Evolutionary conservation across 148 eudicot species (phyloP), one percentile per base, ranked within the genome.

Genomic region (Oxyria digyna): DNA sequence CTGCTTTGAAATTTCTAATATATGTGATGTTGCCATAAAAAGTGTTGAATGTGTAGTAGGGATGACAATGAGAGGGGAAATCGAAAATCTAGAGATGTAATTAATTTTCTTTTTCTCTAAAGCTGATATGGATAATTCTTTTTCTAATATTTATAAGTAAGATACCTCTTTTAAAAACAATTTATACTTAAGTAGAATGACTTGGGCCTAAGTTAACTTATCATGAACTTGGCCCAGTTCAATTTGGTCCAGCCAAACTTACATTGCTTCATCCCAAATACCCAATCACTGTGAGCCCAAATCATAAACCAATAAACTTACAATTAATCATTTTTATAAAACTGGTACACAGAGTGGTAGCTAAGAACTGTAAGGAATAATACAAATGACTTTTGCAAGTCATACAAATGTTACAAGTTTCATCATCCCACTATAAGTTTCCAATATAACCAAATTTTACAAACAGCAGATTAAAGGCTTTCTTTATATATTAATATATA

Each of bases 361-460:
- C 18, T 45, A 45, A 13, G 4, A 55, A 6, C 27, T 17, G 13
- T 3, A 26, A 10, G 65, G 38, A 15, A 31, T 27, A 27, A 27
- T 59, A 59, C 65, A 59, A 59, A 27, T 15, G 9, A 59, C 20
- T 59, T 21, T 54, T 54, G 32, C 11, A 33, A 29, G 31, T 15
- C 31, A 59, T 59, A 59, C 9, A 48, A 24, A 12, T 55, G 63
- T 55, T 55, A 59, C 65, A 59, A 0, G 38, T 59, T 59, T 59
- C 38, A 31, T 29, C 35, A 27, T 59, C 38, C 20, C 35, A 59
- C 38, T 59, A 31, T 27, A 59, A 38, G 14, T 27, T 59, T 59
- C 38, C 20, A 59, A 59, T 31, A 27, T 59, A 59, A 59, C 38
- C 35, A 59, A 57, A 59, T 59, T 13, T 15, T 59, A 59, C 65